These are phyloP conservation scores for Murraya koenigii DNA, from an alignment of 345 rosid species.

Conservation along the genomic window DNA sequence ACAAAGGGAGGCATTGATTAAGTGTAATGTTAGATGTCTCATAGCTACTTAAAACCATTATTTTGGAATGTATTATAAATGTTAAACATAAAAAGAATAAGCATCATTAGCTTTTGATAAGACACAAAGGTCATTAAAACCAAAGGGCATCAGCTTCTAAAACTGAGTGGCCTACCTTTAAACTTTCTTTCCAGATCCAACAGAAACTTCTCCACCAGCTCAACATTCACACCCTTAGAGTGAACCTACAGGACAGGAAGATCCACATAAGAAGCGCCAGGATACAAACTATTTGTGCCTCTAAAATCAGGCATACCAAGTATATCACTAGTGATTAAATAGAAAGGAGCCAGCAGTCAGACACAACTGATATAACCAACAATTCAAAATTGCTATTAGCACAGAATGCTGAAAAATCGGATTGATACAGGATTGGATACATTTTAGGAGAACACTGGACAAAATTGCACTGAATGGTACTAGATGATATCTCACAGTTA, in stretches of 20 bases:
- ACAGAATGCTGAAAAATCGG: conserved; percentile 3
- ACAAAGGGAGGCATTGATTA: neutral
- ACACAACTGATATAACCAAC: neutral
- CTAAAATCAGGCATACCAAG: neutral
- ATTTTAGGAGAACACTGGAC: neutral
- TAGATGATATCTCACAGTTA: neutral
- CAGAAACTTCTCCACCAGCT: conserved; percentile 70
- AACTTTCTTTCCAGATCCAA: conserved; percentile 65
- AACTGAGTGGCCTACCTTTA: conserved; percentile 41
- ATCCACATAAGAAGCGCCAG: neutral
- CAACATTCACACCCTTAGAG: conserved; percentile 69
- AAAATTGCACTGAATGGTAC: neutral
- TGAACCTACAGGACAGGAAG: conserved; percentile 58
- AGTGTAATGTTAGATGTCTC: neutral
- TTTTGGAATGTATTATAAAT: neutral
- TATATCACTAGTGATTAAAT: neutral
- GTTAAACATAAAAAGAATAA: neutral
- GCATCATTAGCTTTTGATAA: neutral
- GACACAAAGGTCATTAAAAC: neutral
- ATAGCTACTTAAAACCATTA: neutral
- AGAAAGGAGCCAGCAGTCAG: neutral
- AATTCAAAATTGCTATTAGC: neutral
- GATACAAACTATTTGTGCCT: conserved; percentile 2
- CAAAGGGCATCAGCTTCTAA: neutral
- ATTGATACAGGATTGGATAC: neutral